Evolutionary conservation across 2,329 filamentous ascomycete genomes (phyloP).

Genomic region (Daldinia eschscholtzii): DNA sequence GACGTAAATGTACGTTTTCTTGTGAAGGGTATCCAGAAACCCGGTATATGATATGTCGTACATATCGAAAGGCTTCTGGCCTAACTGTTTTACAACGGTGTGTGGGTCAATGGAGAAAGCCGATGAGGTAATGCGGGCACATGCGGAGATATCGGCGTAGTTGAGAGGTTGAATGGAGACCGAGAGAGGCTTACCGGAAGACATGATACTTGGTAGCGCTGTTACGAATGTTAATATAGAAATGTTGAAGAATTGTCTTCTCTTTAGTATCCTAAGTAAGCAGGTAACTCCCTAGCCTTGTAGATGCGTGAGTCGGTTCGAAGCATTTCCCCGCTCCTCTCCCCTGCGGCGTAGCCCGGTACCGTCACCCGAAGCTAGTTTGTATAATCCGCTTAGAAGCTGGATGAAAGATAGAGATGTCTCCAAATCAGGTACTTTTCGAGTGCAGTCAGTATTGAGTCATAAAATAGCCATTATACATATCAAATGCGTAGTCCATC

Average conservation of each 20-base stretch:
- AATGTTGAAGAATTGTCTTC: not conserved
- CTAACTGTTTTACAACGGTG: slow-evolving; percentile 39
- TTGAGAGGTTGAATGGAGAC: slow-evolving; percentile 37
- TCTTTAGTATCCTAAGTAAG: not conserved
- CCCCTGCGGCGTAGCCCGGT: not conserved
- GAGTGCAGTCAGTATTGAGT: not conserved
- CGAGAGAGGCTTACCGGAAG: slow-evolving; percentile 19
- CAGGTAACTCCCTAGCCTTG: not conserved
- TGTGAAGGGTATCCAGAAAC: slow-evolving; percentile 26
- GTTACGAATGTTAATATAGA: no score
- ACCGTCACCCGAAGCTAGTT: not conserved
- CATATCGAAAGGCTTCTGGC: slow-evolving; percentile 38
- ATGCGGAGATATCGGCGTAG: slow-evolving; percentile 30
- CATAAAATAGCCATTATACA: no score
- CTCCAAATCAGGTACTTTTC: not conserved
- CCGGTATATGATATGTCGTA: slow-evolving; percentile 27
- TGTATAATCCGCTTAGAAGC: no score
- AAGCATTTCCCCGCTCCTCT: slow-evolving; percentile 2
- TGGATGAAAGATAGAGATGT: not conserved
- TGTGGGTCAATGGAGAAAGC: slow-evolving; percentile 39
- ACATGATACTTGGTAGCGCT: slow-evolving; percentile 3
- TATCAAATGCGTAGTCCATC: no score
- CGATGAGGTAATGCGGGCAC: slow-evolving; percentile 32
- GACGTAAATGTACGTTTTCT: slow-evolving; percentile 32
- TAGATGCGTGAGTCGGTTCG: not conserved